phyloP scores from a whole-genome alignment of 2,329 filamentous ascomycete genomes.

The Boeremia lycopersici region DNA sequence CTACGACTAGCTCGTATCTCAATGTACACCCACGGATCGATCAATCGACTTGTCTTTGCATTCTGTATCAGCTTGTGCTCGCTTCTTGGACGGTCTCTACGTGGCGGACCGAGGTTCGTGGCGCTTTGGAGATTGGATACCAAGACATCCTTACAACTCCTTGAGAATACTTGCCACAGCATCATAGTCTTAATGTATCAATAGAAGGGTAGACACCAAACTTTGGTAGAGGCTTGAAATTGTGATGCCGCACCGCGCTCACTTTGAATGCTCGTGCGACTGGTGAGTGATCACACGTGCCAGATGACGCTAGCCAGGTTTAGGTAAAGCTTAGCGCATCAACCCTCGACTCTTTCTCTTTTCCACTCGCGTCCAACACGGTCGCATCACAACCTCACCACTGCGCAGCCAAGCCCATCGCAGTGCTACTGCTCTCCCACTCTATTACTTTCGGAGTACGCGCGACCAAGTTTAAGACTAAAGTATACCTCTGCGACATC shows the following conservation, averaged over 20 bases:
- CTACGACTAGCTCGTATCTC: slow-evolving; percentile 24
- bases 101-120: neutral
- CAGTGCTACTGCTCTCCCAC: neutral
- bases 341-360: slow-evolving; percentile 20
- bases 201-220: neutral
- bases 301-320: neutral
- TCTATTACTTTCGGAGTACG: neutral
- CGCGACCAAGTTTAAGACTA: slow-evolving; percentile 2
- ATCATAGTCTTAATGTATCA: slow-evolving; percentile 7
- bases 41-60: slow-evolving; percentile 16
- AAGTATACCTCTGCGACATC: neutral
- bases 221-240: neutral
- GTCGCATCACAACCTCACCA: slow-evolving; percentile 19
- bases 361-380: slow-evolving; percentile 17
- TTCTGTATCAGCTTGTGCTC: slow-evolving; percentile 19
- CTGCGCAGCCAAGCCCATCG: slow-evolving; percentile 13
- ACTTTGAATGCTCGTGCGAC: neutral
- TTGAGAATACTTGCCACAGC: neutral
- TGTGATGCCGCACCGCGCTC: neutral
- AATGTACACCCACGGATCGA: slow-evolving; percentile 33
- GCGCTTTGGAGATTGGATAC: neutral
- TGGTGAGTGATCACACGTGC: slow-evolving; percentile 10
- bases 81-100: slow-evolving; percentile 21
- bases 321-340: slow-evolving; percentile 5
- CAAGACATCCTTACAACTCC: neutral